Evolutionary conservation across 1,284 basidiomycete genomes (phyloP), one percentile per base, ranked within the genome.

Genomic region (Ceratobasidium papillatum): DNA sequence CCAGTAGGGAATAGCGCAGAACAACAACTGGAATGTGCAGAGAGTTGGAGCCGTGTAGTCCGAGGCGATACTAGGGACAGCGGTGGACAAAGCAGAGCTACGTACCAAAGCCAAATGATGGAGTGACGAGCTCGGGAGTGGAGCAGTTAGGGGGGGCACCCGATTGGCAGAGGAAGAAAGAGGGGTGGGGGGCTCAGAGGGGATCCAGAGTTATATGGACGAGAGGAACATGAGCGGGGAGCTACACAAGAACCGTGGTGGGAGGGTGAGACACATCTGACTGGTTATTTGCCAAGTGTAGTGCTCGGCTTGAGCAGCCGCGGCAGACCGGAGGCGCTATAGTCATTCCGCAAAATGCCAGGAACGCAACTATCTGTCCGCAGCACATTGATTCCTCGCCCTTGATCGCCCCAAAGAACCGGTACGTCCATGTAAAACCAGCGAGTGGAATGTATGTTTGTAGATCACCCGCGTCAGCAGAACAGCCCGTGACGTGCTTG

Each of bases 261-360:
- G 5, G 9, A 56, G n/a, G 22, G 25, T 9, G 25, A n/a, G 25
- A 56, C 36, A 52, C 7, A 25, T 56, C 47, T 54, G 56, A 72
- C 52, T 58, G 66, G 51, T 30, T 11, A 43, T 58, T n/a, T 49
- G 58, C 56, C 68, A 72, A 58, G 56, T 58, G 51, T 5, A 25
- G 56, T 36, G 32, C 27, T 61, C 68, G 68, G 68, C 68, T 61
- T 25, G 68, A 61, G 25, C 63, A 65, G 63, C 68, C 56, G 56
- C 68, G 68, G 68, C 54, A 56, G 54, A 56, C 27, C 61, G 61
- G 61, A 17, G 43, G 43, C 36, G 52, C 38, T 19, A 32, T 19
- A 72, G 68, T 61, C 68, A 72, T 51, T 58, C 32, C 56, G 34
- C 51, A 54, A 30, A 8, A 30, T n/a, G 56, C 45, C 56, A 72